A percentile compares a stretch with the other conserved stretches of the same genome.
Evolutionary conservation across 2,329 filamentous ascomycete genomes (phyloP).

Genomic region (Fusarium pseudonygamai): DNA sequence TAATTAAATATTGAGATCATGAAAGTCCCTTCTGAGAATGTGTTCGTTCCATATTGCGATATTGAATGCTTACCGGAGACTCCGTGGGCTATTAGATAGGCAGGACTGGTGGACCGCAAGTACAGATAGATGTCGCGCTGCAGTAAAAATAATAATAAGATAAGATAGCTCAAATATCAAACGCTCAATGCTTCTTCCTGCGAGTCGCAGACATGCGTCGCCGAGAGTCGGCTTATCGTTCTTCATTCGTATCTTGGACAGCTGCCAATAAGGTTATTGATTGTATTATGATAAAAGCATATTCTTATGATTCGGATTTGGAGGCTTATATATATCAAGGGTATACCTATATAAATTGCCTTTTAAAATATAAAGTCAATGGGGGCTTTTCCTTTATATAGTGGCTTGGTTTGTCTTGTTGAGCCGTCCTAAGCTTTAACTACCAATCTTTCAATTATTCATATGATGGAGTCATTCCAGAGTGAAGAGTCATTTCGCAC

Average conservation of each 20-base stretch:
- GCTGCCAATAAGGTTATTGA: too few relatives aligned
- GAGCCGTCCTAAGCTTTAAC: background rate
- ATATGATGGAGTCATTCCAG: too few relatives aligned
- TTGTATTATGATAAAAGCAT: too few relatives aligned
- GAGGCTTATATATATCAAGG: too few relatives aligned
- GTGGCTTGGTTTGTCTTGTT: fast-evolving
- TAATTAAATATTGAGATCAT: background rate
- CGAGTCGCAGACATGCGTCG: background rate
- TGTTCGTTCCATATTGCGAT: too few relatives aligned
- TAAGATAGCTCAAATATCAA: background rate
- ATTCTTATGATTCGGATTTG: too few relatives aligned
- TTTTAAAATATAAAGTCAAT: too few relatives aligned
- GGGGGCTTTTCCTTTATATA: background rate
- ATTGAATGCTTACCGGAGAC: background rate
- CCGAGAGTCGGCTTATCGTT: background rate
- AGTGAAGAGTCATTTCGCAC: background rate
- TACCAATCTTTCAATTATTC: too few relatives aligned
- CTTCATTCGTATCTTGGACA: too few relatives aligned
- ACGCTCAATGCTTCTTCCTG: fast-evolving
- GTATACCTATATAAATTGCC: too few relatives aligned
- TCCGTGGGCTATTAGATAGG: background rate
- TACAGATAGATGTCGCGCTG: background rate
- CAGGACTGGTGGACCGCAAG: background rate
- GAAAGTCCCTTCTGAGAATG: fast-evolving
- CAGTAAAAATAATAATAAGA: background rate